Percentiles rank a stretch among this genome's conserved stretches.
Evolutionary conservation across 2,329 filamentous ascomycete species (phyloP).

Genomic region (Xylariaceae sp.): DNA sequence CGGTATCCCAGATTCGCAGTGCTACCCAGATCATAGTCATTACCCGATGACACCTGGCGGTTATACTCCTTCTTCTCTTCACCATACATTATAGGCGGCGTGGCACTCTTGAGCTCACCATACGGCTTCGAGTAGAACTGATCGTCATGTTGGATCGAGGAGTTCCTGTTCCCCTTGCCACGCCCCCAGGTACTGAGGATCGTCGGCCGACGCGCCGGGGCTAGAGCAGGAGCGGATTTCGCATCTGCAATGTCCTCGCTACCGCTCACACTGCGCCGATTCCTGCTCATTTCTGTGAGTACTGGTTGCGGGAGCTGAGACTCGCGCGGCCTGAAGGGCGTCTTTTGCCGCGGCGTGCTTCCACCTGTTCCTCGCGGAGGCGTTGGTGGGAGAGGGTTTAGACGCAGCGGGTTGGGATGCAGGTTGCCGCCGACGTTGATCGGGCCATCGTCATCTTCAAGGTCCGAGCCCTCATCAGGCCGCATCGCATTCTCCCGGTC

Average conservation of each 20-base stretch:
- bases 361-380: slow-evolving; percentile 24
- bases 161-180: slow-evolving; percentile 42
- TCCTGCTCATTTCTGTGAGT: slow-evolving; percentile 55
- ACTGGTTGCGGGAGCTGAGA: slow-evolving; percentile 5
- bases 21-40: slow-evolving; percentile 54
- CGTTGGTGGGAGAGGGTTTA: slow-evolving; percentile 49
- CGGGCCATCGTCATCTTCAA: slow-evolving; percentile 50
- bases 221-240: slow-evolving; percentile 30
- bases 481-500: slow-evolving; percentile 38
- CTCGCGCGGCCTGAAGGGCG: slow-evolving; percentile 38
- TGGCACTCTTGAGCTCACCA: slow-evolving; percentile 60
- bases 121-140: slow-evolving; percentile 64
- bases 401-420: slow-evolving; percentile 61
- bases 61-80: neutral
- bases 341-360: slow-evolving; percentile 36
- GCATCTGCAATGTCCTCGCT: slow-evolving; percentile 56
- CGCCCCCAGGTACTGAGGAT: slow-evolving; percentile 23
- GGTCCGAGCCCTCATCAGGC: slow-evolving; percentile 45
- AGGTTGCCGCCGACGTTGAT: slow-evolving; percentile 38
- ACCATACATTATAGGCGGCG: slow-evolving; percentile 61
- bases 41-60: slow-evolving; percentile 65
- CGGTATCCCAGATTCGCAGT: slow-evolving; percentile 40
- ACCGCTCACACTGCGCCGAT: slow-evolving; percentile 50
- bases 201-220: slow-evolving; percentile 23
- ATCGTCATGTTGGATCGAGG: slow-evolving; percentile 58